phyloP scores from a whole-genome alignment of 495 filamentous ascomycete genomes.

The Penicillium pancosmium region DNA sequence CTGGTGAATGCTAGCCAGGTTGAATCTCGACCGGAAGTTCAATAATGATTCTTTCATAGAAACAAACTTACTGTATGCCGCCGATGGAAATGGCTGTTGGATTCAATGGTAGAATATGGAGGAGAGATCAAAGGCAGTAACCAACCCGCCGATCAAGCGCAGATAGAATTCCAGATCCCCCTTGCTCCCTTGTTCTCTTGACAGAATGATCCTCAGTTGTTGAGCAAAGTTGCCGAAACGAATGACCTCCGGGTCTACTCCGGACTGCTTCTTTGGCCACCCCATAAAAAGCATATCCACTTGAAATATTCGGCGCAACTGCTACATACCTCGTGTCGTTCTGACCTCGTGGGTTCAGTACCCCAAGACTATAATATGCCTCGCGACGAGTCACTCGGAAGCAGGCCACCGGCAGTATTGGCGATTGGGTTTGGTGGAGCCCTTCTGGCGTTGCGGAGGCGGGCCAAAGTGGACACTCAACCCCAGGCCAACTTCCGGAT shows the following conservation, averaged over 20 bases:
- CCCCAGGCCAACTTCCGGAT: constrained; percentile 4
- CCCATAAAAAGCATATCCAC: too few species aligned
- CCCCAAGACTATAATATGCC: background rate
- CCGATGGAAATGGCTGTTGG: too few species aligned
- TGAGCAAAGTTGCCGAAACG: background rate
- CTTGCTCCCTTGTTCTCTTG: background rate
- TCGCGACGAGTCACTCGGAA: constrained; percentile 3
- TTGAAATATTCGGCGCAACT: too few species aligned
- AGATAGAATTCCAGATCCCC: background rate
- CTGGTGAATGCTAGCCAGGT: too few species aligned
- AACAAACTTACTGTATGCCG: too few species aligned
- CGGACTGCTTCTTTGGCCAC: too few species aligned
- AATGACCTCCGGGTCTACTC: background rate
- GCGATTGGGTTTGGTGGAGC: constrained; percentile 9
- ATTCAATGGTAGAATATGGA: background rate
- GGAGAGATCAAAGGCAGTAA: background rate
- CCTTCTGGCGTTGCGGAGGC: constrained; percentile 9
- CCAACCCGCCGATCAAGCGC: background rate
- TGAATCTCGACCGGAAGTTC: too few species aligned
- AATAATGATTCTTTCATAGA: too few species aligned
- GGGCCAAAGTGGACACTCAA: constrained; percentile 12
- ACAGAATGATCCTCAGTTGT: background rate
- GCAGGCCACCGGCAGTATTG: constrained; percentile 14
- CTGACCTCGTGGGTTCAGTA: background rate
- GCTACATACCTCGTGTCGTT: background rate